Conservation (phyloP, 202 grass and related monocot genomes). For the Carex sylvatica region DNA sequence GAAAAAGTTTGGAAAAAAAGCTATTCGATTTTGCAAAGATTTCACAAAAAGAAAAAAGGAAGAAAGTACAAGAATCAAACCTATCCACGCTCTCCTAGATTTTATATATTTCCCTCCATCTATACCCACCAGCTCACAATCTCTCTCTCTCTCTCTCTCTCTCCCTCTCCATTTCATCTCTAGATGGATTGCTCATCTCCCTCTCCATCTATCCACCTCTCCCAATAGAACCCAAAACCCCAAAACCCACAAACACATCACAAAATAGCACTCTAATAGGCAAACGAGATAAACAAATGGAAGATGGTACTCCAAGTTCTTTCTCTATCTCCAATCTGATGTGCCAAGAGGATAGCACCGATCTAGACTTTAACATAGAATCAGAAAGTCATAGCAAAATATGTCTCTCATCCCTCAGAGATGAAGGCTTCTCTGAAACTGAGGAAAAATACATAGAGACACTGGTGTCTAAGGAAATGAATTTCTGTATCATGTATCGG, state of each 20-base stretch:
- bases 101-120: slow-evolving; percentile 23
- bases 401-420: slow-evolving; percentile 25
- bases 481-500: slow-evolving; percentile 38
- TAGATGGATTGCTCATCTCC: not conserved
- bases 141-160: not conserved
- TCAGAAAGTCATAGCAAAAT: slow-evolving; percentile 24
- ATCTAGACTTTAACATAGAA: slow-evolving; percentile 46
- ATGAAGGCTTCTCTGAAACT: slow-evolving; percentile 29
- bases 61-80: slow-evolving; percentile 8
- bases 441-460: slow-evolving; percentile 64
- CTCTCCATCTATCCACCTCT: slow-evolving; percentile 24
- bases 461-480: slow-evolving; percentile 61
- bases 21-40: slow-evolving; percentile 13
- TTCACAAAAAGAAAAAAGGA: slow-evolving; percentile 1
- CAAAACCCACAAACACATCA: slow-evolving; percentile 7
- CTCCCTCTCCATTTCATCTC: not conserved
- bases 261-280: not conserved
- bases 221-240: not conserved
- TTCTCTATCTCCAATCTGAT: slow-evolving; percentile 48
- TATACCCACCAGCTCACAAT: slow-evolving; percentile 5
- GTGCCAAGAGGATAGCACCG: slow-evolving; percentile 68
- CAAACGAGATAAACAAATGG: slow-evolving; percentile 15
- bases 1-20: not conserved
- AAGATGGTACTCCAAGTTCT: slow-evolving; percentile 39
- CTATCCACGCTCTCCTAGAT: slow-evolving; percentile 4